phyloP scores from a whole-genome alignment of 2,329 filamentous ascomycete species.

The Fusarium ramigenum region DNA sequence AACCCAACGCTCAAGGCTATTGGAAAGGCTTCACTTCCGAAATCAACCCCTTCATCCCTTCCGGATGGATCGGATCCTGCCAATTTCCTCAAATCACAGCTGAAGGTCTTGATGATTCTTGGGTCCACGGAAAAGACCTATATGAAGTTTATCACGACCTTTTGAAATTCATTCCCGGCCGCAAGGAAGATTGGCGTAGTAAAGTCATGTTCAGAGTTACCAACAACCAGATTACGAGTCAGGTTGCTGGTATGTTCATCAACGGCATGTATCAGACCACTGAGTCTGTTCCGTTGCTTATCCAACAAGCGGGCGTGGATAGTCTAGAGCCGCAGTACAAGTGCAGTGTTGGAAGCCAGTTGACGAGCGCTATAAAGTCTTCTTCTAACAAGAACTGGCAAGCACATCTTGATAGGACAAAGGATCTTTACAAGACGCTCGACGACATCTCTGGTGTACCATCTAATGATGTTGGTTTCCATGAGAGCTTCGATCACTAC shows the following conservation, averaged over 20 bases:
- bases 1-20: constrained; percentile 64
- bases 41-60: constrained; percentile 72
- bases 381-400: constrained; percentile 64
- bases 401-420: constrained; percentile 67
- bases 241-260: constrained; percentile 80
- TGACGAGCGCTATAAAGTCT: constrained; percentile 58
- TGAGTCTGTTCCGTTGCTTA: constrained; percentile 55
- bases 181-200: constrained; percentile 52
- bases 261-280: constrained; percentile 70
- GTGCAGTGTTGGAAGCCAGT: constrained; percentile 62
- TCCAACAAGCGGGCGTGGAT: constrained; percentile 68
- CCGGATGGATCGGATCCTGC: constrained; percentile 77
- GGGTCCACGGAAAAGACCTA: constrained; percentile 79
- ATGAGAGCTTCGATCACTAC: constrained; percentile 81
- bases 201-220: constrained; percentile 76
- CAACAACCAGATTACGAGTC: constrained; percentile 83
- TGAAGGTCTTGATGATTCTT: constrained; percentile 76
- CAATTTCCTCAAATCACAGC: constrained; percentile 84
- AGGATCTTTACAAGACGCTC: constrained; percentile 64
- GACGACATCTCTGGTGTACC: constrained; percentile 75
- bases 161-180: constrained; percentile 71
- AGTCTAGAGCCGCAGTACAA: constrained; percentile 78
- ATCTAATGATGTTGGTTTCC: constrained; percentile 67
- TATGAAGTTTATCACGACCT: constrained; percentile 79
- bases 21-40: constrained; percentile 71